phyloP scores from a whole-genome alignment of 2,329 filamentous ascomycete genomes.

The Neofusicoccum kwambonambiense region DNA sequence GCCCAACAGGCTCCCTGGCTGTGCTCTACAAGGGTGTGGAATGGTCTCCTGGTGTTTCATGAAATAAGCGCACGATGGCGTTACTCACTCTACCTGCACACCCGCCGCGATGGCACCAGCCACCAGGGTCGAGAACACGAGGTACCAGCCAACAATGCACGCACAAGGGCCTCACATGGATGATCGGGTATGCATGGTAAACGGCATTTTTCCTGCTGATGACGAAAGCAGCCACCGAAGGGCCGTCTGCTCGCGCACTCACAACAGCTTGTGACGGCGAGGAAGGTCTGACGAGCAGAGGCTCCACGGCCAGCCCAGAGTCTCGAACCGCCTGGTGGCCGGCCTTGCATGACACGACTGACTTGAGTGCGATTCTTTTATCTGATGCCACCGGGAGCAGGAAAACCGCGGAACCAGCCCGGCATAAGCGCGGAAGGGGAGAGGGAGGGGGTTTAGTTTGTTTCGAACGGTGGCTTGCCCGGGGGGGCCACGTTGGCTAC shows the following conservation, averaged over 20 bases:
- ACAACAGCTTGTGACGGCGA: not conserved
- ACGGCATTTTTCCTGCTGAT: no score
- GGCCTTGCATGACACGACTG: not conserved
- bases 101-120: no score
- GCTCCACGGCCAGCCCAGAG: not conserved
- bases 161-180: not conserved
- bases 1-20: no score
- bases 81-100: no score
- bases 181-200: no score
- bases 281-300: not conserved
- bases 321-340: not conserved
- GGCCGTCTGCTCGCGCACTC: not conserved
- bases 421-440: not conserved
- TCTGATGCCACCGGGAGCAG: not conserved
- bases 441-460: not conserved
- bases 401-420: not conserved
- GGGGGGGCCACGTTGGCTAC: no score
- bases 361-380: not conserved
- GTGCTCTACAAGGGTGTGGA: no score
- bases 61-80: no score
- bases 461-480: not conserved
- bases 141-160: not conserved
- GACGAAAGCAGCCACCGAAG: no score
- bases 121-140: not conserved
- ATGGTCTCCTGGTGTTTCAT: no score